phyloP scores from a whole-genome alignment of 352 stramenopile genomes.

The Globisporangium irregulare region DNA sequence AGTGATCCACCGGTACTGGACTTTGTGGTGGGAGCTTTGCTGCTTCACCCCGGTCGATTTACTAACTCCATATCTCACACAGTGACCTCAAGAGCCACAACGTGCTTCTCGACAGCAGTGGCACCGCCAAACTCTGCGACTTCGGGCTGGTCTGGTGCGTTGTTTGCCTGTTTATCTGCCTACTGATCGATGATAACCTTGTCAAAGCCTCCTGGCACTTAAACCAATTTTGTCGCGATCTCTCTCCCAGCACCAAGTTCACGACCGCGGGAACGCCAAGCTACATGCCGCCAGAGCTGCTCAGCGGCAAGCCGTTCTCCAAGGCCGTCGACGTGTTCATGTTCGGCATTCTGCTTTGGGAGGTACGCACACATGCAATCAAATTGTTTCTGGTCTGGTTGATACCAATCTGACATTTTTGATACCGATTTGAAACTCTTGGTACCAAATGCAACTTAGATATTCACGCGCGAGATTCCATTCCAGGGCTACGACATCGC shows the following conservation, averaged over 20 bases:
- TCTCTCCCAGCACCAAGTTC: conserved; percentile 54
- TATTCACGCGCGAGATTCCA: conserved; percentile 78
- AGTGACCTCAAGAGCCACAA: conserved; percentile 91
- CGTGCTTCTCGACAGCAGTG: conserved; percentile 70
- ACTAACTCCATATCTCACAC: not conserved
- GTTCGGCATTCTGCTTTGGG: conserved; percentile 91
- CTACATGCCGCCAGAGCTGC: conserved; percentile 88
- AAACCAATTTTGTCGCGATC: not conserved
- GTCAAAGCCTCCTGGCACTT: not conserved
- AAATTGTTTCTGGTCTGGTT: not conserved
- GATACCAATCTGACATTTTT: not conserved
- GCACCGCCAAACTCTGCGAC: conserved; percentile 88
- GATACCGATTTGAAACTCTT: not conserved
- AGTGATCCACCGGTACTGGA: conserved; percentile 79
- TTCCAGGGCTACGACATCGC: conserved; percentile 70
- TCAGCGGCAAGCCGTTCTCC: conserved; percentile 78
- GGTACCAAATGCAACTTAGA: conserved; percentile 22
- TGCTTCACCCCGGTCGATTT: not conserved
- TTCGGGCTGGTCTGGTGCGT: conserved; percentile 83
- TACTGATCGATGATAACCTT: not conserved
- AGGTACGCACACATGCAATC: conserved; percentile 32
- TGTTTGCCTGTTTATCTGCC: not conserved
- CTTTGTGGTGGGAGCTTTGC: not conserved
- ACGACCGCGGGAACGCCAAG: conserved; percentile 85
- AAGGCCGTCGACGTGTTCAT: conserved; percentile 92